Evolutionary conservation across 2,329 filamentous ascomycete genomes (phyloP), one percentile per base, ranked within the genome.

Genomic region (Trichoderma lentiforme): DNA sequence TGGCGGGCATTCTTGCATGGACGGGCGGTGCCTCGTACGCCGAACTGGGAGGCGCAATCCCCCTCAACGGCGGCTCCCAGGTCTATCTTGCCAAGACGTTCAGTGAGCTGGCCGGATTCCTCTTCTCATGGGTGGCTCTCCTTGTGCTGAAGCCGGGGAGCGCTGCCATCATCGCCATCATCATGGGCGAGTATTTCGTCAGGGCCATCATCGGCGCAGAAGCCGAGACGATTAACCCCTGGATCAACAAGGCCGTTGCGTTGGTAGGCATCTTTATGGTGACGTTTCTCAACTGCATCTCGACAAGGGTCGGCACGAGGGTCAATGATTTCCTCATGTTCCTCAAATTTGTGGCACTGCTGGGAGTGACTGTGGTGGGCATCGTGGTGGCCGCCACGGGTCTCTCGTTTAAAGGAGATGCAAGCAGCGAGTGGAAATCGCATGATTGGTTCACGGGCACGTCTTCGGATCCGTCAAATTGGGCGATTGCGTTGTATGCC

Each of bases 151-250:
- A 98, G 83, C 96, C 96, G 0, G 96, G 96, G 3, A 93, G 93
- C 51, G 91, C 94, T 11, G 96, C 96, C 73, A 99, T 99, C 79
- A 94, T 99, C 75, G 89, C 95, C 75, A 98, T 99, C 76, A 98
- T 99, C 78, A 98, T 98, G 86, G 96, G 96, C 57, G 96, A 99
- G 82, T 99, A 99, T 79, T 85, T 97, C n/a, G 93, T 98, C 68
- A 88, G 94, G 61, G 95, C 94, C 15, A 87, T 92, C 57, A 91
- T 97, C 72, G 95, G 95, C 9, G 90, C 94, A n/a, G 93, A 97
- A 72, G 93, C 93, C 3, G 91, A 93, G 77, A 90, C 90, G 28
- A 88, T 94, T 70, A 96, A 89, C 78, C 89, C 90, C 2, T 98
- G 95, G 95, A 88, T 98, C 78, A 94, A 93, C 84, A 99, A 98